phyloP scores from a whole-genome alignment of 495 filamentous ascomycete genomes.

The Hypoxylon lienhwacheense region DNA sequence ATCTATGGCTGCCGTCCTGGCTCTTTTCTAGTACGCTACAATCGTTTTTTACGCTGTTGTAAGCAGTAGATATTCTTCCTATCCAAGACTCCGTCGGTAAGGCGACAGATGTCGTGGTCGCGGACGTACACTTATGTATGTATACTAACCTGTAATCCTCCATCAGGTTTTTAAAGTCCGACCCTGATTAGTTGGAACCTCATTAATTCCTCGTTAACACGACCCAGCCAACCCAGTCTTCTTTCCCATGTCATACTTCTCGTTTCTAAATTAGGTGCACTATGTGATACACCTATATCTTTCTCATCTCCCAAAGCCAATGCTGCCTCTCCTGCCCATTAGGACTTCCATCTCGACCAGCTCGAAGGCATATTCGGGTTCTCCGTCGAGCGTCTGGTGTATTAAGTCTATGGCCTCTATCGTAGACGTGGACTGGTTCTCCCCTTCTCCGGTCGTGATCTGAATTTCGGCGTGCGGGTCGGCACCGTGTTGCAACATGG shows the following conservation, averaged over 20 bases:
- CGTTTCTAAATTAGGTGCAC: conserved; percentile 1
- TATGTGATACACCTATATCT: conserved; percentile 12
- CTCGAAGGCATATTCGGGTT: conserved; percentile 40
- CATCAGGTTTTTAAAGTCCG: neutral
- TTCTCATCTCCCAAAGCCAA: conserved; percentile 26
- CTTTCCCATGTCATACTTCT: neutral
- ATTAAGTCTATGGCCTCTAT: conserved; percentile 36
- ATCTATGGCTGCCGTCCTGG: neutral
- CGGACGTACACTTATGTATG: neutral
- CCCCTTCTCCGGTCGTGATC: conserved; percentile 24
- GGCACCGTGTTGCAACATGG: conserved; percentile 35
- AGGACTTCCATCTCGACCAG: conserved; percentile 36
- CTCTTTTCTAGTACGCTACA: neutral
- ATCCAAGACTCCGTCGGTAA: neutral
- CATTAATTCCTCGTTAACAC: too few species aligned
- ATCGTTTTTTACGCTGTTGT: too few species aligned
- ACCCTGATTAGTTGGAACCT: too few species aligned
- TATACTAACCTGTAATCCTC: neutral
- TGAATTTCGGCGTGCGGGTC: conserved; percentile 35
- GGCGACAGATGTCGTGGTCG: neutral
- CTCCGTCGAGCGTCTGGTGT: conserved; percentile 37
- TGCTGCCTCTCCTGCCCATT: conserved; percentile 35
- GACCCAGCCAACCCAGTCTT: neutral
- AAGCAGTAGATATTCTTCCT: neutral
- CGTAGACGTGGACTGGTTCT: conserved; percentile 32